phyloP scores from a whole-genome alignment of 2,329 filamentous ascomycete species.

The Clonostachys solani region DNA sequence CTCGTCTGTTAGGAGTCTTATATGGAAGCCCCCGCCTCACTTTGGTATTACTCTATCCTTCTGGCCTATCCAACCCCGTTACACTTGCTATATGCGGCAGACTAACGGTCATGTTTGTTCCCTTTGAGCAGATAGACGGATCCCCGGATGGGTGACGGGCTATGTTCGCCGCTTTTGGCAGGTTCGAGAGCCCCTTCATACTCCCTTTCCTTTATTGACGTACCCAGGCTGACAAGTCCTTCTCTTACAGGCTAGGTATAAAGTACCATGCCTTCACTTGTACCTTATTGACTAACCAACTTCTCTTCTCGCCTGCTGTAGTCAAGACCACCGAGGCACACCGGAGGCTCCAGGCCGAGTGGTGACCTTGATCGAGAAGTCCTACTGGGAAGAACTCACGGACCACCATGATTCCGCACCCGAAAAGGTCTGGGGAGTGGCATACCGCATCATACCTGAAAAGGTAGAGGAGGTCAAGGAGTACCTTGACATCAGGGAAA shows the following conservation, averaged over 20 bases:
- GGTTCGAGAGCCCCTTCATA: slow-evolving; percentile 48
- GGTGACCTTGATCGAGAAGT: slow-evolving; percentile 82
- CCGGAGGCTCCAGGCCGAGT: slow-evolving; percentile 84
- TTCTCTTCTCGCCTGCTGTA: slow-evolving; percentile 27
- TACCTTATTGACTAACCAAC: slow-evolving; percentile 2
- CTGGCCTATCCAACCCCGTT: too few species aligned
- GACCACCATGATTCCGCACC: slow-evolving; percentile 59
- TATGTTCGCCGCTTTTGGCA: slow-evolving; percentile 98
- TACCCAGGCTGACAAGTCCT: not conserved
- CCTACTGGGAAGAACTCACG: slow-evolving; percentile 77
- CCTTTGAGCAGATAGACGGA: slow-evolving; percentile 60
- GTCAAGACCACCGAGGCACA: slow-evolving; percentile 92
- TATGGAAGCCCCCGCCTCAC: slow-evolving; percentile 97
- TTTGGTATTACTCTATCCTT: slow-evolving; percentile 58
- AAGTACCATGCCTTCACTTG: not conserved
- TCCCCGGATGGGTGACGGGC: slow-evolving; percentile 87
- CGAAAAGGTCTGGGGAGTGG: slow-evolving; percentile 82
- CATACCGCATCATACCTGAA: slow-evolving; percentile 74
- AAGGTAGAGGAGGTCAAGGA: slow-evolving; percentile 76
- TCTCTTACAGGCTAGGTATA: slow-evolving; percentile 24
- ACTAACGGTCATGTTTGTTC: not conserved
- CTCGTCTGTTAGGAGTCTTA: slow-evolving; percentile 63
- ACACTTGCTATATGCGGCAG: too few species aligned
- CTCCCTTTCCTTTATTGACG: slow-evolving; percentile 5
- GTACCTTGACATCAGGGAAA: slow-evolving; percentile 94